These are phyloP conservation scores for Penicillium argentinense DNA, from an alignment of 495 filamentous ascomycete species.

Conservation along the genomic window DNA sequence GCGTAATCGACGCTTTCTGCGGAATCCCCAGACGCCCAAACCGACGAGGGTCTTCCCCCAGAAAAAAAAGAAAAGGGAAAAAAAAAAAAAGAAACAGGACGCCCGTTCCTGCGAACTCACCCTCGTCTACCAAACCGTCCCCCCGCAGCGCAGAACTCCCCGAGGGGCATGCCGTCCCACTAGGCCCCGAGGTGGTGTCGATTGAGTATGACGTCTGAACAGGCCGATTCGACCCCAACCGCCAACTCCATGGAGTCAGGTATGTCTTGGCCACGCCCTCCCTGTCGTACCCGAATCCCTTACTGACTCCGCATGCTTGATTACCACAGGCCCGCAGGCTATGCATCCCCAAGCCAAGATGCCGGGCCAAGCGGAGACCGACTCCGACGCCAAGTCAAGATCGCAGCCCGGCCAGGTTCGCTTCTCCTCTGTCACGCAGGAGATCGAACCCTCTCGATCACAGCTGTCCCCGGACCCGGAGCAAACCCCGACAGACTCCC, in stretches of 20 bases:
- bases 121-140: background rate
- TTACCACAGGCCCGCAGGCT: conserved; percentile 17
- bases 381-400: conserved; percentile 35
- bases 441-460: conserved; percentile 59
- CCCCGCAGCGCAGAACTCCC: background rate
- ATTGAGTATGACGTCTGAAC: conserved; percentile 47
- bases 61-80: background rate
- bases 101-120: too few species aligned
- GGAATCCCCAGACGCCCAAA: too few species aligned
- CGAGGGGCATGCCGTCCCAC: conserved; percentile 42
- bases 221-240: conserved; percentile 29
- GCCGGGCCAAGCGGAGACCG: conserved; percentile 25
- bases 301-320: conserved; percentile 21
- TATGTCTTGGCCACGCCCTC: conserved; percentile 29
- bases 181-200: conserved; percentile 21
- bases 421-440: conserved; percentile 76
- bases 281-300: background rate
- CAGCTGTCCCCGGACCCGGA: conserved; percentile 34
- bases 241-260: conserved; percentile 31
- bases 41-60: too few species aligned
- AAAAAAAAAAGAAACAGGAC: too few species aligned
- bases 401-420: conserved; percentile 59
- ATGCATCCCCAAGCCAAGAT: conserved; percentile 28
- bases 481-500: conserved; percentile 20
- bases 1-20: conserved; percentile 15